Evolutionary conservation across 192 early-diverging fungal species (phyloP).

Genomic region (Coemansia sp.): DNA sequence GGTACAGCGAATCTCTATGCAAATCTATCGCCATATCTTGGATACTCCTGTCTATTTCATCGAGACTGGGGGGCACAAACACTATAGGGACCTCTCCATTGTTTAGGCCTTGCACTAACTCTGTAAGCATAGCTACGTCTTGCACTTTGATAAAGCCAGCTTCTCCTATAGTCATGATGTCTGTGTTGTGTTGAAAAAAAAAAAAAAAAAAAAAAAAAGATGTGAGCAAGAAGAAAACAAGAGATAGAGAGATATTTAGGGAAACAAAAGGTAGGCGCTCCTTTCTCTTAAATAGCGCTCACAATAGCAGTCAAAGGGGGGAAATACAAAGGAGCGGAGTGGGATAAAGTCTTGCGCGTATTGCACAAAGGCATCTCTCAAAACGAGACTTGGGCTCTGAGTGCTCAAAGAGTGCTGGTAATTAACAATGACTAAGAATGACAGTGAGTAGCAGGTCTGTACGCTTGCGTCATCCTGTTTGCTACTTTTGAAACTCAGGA

Average conservation of each 20-base stretch:
- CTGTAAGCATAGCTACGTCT: neutral
- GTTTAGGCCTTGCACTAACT: neutral
- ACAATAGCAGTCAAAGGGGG: neutral
- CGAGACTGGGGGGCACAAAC: neutral
- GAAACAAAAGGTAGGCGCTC: neutral
- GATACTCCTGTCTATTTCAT: neutral
- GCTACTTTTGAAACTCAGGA: too few species aligned
- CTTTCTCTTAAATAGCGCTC: neutral
- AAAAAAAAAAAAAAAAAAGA: neutral
- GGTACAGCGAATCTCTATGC: neutral
- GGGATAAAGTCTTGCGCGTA: neutral
- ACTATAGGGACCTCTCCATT: neutral
- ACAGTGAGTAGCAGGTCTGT: neutral
- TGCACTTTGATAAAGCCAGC: neutral
- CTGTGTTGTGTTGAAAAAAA: neutral
- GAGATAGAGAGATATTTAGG: neutral
- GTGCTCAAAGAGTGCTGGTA: neutral
- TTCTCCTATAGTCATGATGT: neutral
- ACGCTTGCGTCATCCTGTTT: too few species aligned
- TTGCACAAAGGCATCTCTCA: too few species aligned
- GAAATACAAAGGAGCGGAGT: neutral
- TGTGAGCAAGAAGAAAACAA: neutral
- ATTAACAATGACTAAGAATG: neutral
- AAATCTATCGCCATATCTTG: neutral
- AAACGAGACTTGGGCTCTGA: neutral